Evolutionary conservation across 1,284 basidiomycete genomes (phyloP), one percentile per base, ranked within the genome.

Genomic region (Farysia itapuensis): DNA sequence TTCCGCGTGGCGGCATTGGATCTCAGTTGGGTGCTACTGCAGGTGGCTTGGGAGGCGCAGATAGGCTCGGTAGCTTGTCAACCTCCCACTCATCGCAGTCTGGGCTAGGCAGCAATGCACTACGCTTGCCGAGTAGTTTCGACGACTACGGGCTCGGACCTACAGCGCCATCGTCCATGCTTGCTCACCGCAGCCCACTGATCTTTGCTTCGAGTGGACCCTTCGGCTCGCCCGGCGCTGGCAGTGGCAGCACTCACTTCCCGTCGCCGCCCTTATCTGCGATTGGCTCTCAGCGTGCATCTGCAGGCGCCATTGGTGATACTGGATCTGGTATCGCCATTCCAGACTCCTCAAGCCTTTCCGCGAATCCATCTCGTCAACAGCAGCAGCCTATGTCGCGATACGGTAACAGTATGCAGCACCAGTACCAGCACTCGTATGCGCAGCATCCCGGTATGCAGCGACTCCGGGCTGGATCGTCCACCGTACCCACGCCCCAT

Each of bases 121-220:
- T 47, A 1, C 43, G 60, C 2, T 39, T 42, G 5, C 52, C 48
- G 4, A 32, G 49, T 23, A 45, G 43, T 23, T 19, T 51, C 11
- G 49, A 57, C 24, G 58, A 63, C 14, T 59, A 66, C 22, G 67
- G 48, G 4, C 48, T 70, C 1, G 67, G 57, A 12, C 67, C 67
- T 5, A 70, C 64, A 5, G 67, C 64, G 4, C 67, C 67, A 29
- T 70, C 67, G 9, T 67, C 64, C 3, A 41, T 70, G 4, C 35
- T 68, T 7, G 40, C 51, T 0, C 60, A 67, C 38, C 41, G 56
- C 9, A 50, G 48, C 32, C 64, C 54, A 13, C 42, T 59, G 14
- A n/a, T n/a, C n/a, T n/a, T n/a, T n/a, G n/a, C n/a, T n/a, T n/a
- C n/a, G n/a, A 35, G 39, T 26, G 45, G 54, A 15, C 45, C 49